Evolutionary conservation across 371 early-diverging fungal species (phyloP).

Genomic region (Apophysomyces variabilis): DNA sequence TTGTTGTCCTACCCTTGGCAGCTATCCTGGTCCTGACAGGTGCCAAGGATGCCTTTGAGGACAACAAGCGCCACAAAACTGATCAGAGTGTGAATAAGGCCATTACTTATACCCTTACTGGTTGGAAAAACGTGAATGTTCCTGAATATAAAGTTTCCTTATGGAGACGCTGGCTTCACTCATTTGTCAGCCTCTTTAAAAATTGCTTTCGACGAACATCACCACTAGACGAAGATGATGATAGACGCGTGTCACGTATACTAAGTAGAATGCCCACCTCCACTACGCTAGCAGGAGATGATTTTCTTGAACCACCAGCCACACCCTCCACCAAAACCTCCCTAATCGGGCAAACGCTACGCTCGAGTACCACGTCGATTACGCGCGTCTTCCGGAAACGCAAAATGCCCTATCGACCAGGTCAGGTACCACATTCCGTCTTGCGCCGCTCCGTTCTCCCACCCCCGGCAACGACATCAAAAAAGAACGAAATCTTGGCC

Average conservation of each 20-base stretch:
- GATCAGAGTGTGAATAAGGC: constrained; percentile 80
- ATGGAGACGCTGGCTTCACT: constrained; percentile 36
- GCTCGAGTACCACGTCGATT: constrained; percentile 29
- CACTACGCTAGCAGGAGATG: constrained; percentile 3
- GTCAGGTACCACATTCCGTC: constrained; percentile 55
- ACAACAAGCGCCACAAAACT: constrained; percentile 87
- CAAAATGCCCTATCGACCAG: constrained; percentile 54
- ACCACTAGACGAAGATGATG: constrained; percentile 18
- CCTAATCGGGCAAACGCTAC: constrained; percentile 15
- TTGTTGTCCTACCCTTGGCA: constrained; percentile 86
- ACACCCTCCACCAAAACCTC: constrained; percentile 25
- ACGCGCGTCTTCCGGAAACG: constrained; percentile 31
- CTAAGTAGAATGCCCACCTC: neutral
- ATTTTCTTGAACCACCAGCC: constrained; percentile 15
- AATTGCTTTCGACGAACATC: constrained; percentile 8
- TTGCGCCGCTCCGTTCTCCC: constrained; percentile 26
- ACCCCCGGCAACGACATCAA: neutral
- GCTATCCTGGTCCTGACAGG: constrained; percentile 87
- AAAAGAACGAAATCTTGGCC: constrained; percentile 6
- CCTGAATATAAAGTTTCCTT: constrained; percentile 43
- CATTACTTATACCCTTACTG: constrained; percentile 51
- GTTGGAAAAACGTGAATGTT: constrained; percentile 66
- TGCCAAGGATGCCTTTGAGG: constrained; percentile 95
- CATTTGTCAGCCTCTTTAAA: constrained; percentile 13
- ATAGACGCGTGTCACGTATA: constrained; percentile 5